These are phyloP conservation scores for Coniochaeta sp. DNA, from an alignment of 2,329 filamentous ascomycete genomes.

Conservation along the genomic window DNA sequence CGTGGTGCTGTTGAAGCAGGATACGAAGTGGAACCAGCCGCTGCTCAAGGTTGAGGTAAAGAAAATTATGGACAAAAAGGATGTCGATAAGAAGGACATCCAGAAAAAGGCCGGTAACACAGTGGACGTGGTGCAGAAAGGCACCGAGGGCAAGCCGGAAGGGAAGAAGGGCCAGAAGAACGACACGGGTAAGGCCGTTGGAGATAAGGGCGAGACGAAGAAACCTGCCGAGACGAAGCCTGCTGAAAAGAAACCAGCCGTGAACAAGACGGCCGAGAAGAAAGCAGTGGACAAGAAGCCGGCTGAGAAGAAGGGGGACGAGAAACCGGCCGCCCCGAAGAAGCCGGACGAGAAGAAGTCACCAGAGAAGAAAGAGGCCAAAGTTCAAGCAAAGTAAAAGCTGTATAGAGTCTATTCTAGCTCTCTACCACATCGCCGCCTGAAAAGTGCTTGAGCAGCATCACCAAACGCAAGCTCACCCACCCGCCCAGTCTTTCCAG, in stretches of 20 bases:
- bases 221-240: background rate
- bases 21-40: background rate
- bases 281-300: background rate
- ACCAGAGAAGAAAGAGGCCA: background rate
- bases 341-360: background rate
- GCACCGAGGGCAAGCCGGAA: background rate
- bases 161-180: background rate
- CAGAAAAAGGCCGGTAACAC: background rate
- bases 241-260: background rate
- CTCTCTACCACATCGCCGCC: background rate
- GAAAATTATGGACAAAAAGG: background rate
- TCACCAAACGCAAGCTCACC: background rate
- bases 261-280: background rate
- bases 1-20: background rate
- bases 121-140: background rate
- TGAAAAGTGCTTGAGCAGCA: background rate
- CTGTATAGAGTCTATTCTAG: background rate
- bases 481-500: no score
- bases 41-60: background rate
- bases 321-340: background rate
- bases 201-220: background rate
- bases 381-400: background rate
- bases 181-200: background rate
- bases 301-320: background rate
- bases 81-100: background rate